Evolutionary conservation across 768 basidiomycete genomes (phyloP).

Genomic region (Boletus rubescentipes): DNA sequence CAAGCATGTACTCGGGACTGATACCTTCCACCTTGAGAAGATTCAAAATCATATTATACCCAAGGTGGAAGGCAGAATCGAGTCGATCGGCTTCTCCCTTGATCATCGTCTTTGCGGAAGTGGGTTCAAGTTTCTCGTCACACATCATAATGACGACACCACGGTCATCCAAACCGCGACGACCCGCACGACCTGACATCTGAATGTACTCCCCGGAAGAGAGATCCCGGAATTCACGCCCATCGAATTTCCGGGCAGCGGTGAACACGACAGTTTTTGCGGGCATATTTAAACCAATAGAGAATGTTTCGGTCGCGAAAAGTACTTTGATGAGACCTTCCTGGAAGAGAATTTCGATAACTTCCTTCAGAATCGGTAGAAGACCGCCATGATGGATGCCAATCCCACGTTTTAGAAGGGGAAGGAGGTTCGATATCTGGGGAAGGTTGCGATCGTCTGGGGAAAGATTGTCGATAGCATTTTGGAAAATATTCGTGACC

Average conservation of each 20-base stretch:
- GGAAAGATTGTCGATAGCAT: slow-evolving; percentile 87
- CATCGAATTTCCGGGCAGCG: slow-evolving; percentile 93
- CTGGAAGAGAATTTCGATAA: slow-evolving; percentile 98
- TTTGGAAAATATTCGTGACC: slow-evolving; percentile 86
- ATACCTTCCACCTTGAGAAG: slow-evolving; percentile 98
- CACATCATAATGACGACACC: slow-evolving; percentile 99
- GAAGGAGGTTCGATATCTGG: slow-evolving; percentile 90
- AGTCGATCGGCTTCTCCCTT: slow-evolving; percentile 96
- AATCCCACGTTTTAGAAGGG: slow-evolving; percentile 90
- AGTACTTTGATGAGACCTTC: slow-evolving; percentile 97
- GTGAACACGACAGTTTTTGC: slow-evolving; percentile 99
- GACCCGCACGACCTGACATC: slow-evolving; percentile 98
- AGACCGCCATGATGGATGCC: slow-evolving; percentile 99
- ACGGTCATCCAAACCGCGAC: slow-evolving; percentile 96
- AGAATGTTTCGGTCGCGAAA: slow-evolving; percentile 98
- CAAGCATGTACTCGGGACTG: slow-evolving; percentile 97
- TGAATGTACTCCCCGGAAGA: slow-evolving; percentile 98
- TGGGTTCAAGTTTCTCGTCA: slow-evolving; percentile 95
- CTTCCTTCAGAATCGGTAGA: slow-evolving; percentile 95
- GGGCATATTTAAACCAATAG: slow-evolving; percentile 98
- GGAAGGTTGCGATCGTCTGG: slow-evolving; percentile 86
- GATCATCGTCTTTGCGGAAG: slow-evolving; percentile 92
- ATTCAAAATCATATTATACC: slow-evolving; percentile 99
- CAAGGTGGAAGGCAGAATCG: slow-evolving; percentile 97
- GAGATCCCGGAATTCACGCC: slow-evolving; percentile 88